Conservation (phyloP, 1,284 basidiomycete genomes). For the Mycosarcoma mackinlayi region DNA sequence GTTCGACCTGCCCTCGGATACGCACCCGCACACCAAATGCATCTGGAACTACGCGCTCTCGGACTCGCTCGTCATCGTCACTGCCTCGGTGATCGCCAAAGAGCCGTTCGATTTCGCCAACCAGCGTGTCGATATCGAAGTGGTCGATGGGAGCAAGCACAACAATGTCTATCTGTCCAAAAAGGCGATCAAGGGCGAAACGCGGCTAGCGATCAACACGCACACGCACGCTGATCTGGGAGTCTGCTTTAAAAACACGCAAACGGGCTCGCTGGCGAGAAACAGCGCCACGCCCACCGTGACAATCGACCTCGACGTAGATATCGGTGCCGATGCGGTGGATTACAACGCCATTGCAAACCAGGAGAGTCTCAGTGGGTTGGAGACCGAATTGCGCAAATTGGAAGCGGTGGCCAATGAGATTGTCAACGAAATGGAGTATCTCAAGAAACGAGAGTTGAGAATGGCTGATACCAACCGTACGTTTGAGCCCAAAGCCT, state of each 20-base stretch:
- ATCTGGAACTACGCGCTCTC: slow-evolving; percentile 68
- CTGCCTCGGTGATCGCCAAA: slow-evolving; percentile 81
- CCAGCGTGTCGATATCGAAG: slow-evolving; percentile 82
- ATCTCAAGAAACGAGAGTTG: slow-evolving; percentile 88
- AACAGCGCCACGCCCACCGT: slow-evolving; percentile 1
- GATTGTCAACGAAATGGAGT: slow-evolving; percentile 91
- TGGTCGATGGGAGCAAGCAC: slow-evolving; percentile 86
- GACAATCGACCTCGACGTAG: slow-evolving; percentile 87
- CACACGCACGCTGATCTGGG: slow-evolving; percentile 94
- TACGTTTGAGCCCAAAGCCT: slow-evolving; percentile 70
- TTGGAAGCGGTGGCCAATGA: slow-evolving; percentile 93
- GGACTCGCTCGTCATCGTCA: slow-evolving; percentile 75
- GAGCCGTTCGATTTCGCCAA: slow-evolving; percentile 39
- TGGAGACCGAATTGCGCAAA: slow-evolving; percentile 98
- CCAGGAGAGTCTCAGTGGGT: slow-evolving; percentile 92
- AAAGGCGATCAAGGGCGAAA: slow-evolving; percentile 86
- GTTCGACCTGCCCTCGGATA: slow-evolving; percentile 57
- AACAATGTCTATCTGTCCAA: slow-evolving; percentile 93
- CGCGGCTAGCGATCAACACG: slow-evolving; percentile 90
- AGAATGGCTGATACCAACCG: slow-evolving; percentile 91
- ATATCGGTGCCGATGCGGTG: slow-evolving; percentile 97
- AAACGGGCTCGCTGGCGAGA: no score
- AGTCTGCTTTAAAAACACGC: slow-evolving; percentile 85
- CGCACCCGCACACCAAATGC: slow-evolving; percentile 55
- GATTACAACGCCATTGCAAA: slow-evolving; percentile 99